Evolutionary conservation across 2,329 filamentous ascomycete species (phyloP).

Genomic region (Pseudopithomyces maydicus): DNA sequence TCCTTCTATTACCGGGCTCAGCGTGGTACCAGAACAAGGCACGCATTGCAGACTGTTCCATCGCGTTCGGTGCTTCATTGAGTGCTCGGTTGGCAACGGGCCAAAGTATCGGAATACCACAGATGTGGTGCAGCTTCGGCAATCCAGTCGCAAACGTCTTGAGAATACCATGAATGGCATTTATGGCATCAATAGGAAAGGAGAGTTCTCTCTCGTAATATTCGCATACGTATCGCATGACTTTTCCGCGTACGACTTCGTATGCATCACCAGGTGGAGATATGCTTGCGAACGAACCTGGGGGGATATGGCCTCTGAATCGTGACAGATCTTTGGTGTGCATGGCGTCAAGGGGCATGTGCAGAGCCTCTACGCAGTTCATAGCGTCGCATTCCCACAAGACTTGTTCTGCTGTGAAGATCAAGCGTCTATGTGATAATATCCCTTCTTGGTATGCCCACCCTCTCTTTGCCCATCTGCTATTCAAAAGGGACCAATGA

Average conservation of each 20-base stretch:
- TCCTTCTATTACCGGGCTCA: background rate
- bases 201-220: background rate
- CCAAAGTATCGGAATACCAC: background rate
- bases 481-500: background rate
- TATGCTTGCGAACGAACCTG: background rate
- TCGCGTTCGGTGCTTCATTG: background rate
- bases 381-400: background rate
- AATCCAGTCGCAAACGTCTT: background rate
- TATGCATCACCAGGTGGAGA: background rate
- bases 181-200: background rate
- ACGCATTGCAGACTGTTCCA: background rate
- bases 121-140: background rate
- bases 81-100: background rate
- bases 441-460: constrained; percentile 9
- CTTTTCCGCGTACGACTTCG: too few species aligned
- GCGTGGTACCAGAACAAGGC: background rate
- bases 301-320: background rate
- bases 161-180: background rate
- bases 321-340: background rate
- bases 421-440: background rate
- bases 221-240: background rate
- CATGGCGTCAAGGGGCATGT: background rate
- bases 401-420: background rate
- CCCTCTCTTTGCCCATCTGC: background rate
- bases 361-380: background rate